These are phyloP conservation scores for Panicum virgatum DNA, from an alignment of 202 grass and related monocot species.

Conservation along the genomic window DNA sequence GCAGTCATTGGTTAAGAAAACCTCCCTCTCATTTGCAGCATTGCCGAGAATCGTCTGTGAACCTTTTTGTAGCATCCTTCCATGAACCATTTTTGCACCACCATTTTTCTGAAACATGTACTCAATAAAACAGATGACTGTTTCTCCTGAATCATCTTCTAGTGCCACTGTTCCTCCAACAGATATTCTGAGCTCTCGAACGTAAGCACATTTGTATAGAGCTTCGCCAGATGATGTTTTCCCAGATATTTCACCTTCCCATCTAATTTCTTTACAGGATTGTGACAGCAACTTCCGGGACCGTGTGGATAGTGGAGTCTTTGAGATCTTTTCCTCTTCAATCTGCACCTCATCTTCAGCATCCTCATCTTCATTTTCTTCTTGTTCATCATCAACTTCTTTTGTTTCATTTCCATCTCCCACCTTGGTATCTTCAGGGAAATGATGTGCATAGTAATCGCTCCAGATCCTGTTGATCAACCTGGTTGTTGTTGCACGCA, in stretches of 20 bases:
- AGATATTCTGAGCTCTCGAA: constrained; percentile 59
- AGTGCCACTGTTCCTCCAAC: constrained; percentile 53
- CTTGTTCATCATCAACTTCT: constrained; percentile 78
- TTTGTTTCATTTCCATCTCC: constrained; percentile 61
- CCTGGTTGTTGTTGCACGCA: constrained; percentile 93
- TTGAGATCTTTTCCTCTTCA: constrained; percentile 48
- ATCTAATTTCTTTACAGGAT: constrained; percentile 58
- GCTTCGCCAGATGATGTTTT: constrained; percentile 64
- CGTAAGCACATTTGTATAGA: constrained; percentile 59
- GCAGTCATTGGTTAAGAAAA: constrained; percentile 91
- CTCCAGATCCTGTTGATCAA: constrained; percentile 90
- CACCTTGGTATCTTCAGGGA: constrained; percentile 84
- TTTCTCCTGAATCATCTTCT: constrained; percentile 77
- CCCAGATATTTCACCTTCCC: constrained; percentile 58
- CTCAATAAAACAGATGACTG: constrained; percentile 77
- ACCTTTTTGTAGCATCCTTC: constrained; percentile 75
- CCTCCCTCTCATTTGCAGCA: constrained; percentile 91
- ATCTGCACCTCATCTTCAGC: constrained; percentile 56
- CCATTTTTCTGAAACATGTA: constrained; percentile 85
- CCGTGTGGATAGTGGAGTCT: constrained; percentile 40
- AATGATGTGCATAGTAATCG: constrained; percentile 90
- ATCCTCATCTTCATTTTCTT: constrained; percentile 83
- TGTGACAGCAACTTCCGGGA: constrained; percentile 58
- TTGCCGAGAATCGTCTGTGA: constrained; percentile 88
- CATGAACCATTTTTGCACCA: constrained; percentile 82